Evolutionary conservation across 805 yeast species (phyloP).

Genomic region (Barnettozyma sp.): DNA sequence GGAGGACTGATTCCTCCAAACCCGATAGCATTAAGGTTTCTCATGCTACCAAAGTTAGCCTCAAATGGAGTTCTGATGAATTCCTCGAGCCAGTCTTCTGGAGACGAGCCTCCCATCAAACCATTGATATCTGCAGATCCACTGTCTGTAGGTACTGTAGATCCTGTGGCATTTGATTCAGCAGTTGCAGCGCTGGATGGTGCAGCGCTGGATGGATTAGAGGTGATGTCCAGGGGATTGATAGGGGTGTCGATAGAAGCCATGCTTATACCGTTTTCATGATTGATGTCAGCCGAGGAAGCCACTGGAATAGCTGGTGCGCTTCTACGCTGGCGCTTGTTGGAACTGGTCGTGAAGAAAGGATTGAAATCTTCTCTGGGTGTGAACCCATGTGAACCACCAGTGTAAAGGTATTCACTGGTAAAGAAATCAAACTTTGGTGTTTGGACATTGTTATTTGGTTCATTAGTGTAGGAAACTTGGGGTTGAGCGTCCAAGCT

Average conservation of each 20-base stretch:
- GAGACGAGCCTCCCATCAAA: constrained; percentile 19
- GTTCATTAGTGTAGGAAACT: neutral
- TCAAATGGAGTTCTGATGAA: constrained; percentile 64
- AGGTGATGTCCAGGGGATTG: constrained; percentile 19
- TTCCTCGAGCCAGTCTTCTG: constrained; percentile 62
- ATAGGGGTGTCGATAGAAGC: constrained; percentile 23
- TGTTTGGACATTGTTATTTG: neutral
- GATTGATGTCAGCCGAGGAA: too few relatives aligned
- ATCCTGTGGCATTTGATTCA: neutral
- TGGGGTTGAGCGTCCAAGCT: constrained; percentile 14
- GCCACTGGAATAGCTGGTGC: too few relatives aligned
- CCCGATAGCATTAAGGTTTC: constrained; percentile 49
- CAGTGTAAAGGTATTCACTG: constrained; percentile 2
- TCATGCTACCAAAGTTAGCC: constrained; percentile 39
- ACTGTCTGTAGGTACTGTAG: constrained; percentile 10
- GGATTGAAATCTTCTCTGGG: constrained; percentile 4
- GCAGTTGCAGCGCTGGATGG: constrained; percentile 1
- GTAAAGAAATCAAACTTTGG: constrained; percentile 1
- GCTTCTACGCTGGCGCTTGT: constrained; percentile 1
- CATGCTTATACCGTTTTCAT: too few relatives aligned
- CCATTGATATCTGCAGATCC: constrained; percentile 18
- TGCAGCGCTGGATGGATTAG: constrained; percentile 5
- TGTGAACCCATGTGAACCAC: constrained; percentile 2
- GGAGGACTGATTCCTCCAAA: constrained; percentile 27
- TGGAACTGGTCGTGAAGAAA: neutral